Base-by-base conservation (phyloP, 495 filamentous ascomycete species). In the Parathielavia hyrcaniae region DNA sequence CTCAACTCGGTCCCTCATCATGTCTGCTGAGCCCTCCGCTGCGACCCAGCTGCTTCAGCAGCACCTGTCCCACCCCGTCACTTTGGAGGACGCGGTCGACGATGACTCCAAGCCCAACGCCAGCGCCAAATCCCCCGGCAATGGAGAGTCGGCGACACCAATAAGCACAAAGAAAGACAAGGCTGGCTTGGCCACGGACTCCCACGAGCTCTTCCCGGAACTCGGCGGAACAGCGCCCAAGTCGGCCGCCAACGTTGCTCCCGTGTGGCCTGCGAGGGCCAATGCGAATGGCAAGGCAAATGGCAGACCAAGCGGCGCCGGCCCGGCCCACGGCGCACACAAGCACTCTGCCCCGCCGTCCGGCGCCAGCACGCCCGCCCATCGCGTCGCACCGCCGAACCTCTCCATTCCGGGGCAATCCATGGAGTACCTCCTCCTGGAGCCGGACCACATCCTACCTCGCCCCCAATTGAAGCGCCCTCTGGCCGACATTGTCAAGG, bases 141-240 rank as follows among this genome's bases (percentile, higher is more conserved):
- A 30, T 30, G 26, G 26, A 30, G 26, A 30, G 6, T 3, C 26
- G 26, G 26, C 26, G 26, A 30, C 26, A 6, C 26, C 26, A 30
- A 30, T 30, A 30, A 30, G 26, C 26, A 6, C 6, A 30, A 30
- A 30, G 26, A 30, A 30, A 30, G 26, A 30, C 26, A 83, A 78
- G 66, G 73, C 71, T 58, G 67, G 75, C 59, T 75, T 12, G 67
- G 73, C 44, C 67, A 87, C 89, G 9, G 78, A 86, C 61, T 96
- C 91, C 5, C 87, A 91, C 66, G 92, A 96, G 71, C 75, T 86
- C 41, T 98, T 98, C 75, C 93, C 93, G 19, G 83, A 90, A 38
- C 79, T 98, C 47, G 93, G 89, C 50, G 83, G 86, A 49, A 82
- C 83, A 12, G 75, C 73, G 61, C 77, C 86, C 35, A 86, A 87